Percentiles rank a stretch among this genome's conserved stretches.
These are phyloP conservation scores for Aspergillus ochraceus DNA, from an alignment of 2,329 filamentous ascomycete species.

Conservation along the genomic window DNA sequence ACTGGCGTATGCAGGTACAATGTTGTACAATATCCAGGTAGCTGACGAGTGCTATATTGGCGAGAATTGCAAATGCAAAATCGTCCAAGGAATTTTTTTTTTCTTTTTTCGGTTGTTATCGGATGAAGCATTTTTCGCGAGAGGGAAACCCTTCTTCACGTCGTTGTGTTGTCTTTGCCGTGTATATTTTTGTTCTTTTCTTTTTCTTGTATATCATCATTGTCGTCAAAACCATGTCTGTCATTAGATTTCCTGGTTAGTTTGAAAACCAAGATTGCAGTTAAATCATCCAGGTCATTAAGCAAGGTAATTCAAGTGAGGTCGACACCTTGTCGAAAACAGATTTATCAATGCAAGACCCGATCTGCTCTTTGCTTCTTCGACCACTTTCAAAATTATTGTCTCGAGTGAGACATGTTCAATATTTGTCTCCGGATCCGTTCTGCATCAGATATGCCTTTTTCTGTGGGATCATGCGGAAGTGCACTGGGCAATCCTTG, in stretches of 20 bases:
- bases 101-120: conserved; percentile 1
- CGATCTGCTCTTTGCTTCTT: background rate
- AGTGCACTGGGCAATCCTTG: conserved; percentile 15
- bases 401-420: conserved; percentile 35
- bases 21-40: background rate
- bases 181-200: conserved; percentile 1
- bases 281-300: conserved; percentile 32
- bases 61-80: background rate
- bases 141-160: background rate
- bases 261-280: conserved; percentile 13
- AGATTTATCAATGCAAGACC: conserved; percentile 7
- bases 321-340: conserved; percentile 25
- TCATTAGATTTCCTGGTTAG: conserved; percentile 25
- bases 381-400: conserved; percentile 17
- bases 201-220: conserved; percentile 17
- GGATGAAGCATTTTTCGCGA: background rate
- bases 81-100: conserved; percentile 2
- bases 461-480: conserved; percentile 34
- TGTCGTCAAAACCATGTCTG: conserved; percentile 33
- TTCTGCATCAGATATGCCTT: conserved; percentile 40
- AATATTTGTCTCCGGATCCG: conserved; percentile 41
- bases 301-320: conserved; percentile 22
- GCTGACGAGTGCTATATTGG: background rate
- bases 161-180: background rate
- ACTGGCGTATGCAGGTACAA: background rate